Evolutionary conservation across 345 rosid genomes (phyloP), one percentile per base, ranked within the genome.

Genomic region (Lagerstroemia speciosa): DNA sequence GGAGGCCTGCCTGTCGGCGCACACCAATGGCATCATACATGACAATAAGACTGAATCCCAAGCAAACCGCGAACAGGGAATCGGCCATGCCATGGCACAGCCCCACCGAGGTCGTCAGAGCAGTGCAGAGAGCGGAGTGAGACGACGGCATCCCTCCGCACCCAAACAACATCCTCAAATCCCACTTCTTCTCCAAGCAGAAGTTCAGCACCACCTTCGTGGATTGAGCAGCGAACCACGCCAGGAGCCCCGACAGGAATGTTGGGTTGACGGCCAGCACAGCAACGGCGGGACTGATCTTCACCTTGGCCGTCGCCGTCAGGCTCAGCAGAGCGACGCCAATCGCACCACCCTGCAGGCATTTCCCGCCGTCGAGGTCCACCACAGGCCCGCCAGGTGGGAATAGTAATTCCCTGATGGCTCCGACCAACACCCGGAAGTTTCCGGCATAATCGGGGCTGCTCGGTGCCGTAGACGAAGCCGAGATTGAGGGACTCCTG

Each of bases 1-100:
- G 98, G 92, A 90, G 87, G 65, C 98, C 98, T 24, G 97, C 98
- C 74, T 93, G 98, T 26, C 98, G 89, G 73, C 98, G 79, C 48
- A 93, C 97, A 20, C 98, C 98, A n/a, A 90, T 90, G 0, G 98
- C 97, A 75, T 93, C 98, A 73, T 93, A 93, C 97, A 93, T 93
- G 10, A 93, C 98, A 67, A 93, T 90, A 77, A 84, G 85, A 66
- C 93, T 90, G 78, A 93, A 93, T 73, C 98, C 93, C 78, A 93
- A 78, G 74, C 98, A 87, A 76, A 93, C 98, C 10, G 98, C 97
- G 78, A 93, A 93, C 27, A 93, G 75, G 0, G 97, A 93, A 73
- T 93, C 98, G 3, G 96, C 86, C 7, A 84, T 86, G 46, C 98
- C 98, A 74, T 93, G 98, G 31, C 90, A 87, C 66, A 93, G 80